A percentile compares a stretch with the other conserved stretches of the same genome.
Evolutionary conservation across 768 basidiomycete genomes (phyloP).

Genomic region (Podaxis rugospora): DNA sequence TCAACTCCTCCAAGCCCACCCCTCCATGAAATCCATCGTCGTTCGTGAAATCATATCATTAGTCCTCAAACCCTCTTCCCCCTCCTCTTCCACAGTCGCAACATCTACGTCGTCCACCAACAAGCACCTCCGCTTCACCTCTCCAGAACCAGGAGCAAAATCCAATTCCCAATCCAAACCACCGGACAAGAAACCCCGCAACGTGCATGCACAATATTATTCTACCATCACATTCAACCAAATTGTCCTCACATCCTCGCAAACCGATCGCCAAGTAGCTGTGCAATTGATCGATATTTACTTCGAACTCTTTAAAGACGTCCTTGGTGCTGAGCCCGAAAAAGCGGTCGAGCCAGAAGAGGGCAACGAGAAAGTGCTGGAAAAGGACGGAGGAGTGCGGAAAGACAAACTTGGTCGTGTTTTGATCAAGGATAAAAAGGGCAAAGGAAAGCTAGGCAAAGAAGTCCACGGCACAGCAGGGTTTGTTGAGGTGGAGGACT

Average conservation of each 20-base stretch:
- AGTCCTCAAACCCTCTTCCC: slow-evolving; percentile 59
- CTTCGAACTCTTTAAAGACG: slow-evolving; percentile 89
- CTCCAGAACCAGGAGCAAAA: slow-evolving; percentile 27
- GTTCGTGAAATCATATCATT: slow-evolving; percentile 83
- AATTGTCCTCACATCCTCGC: slow-evolving; percentile 58
- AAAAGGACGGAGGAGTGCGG: slow-evolving; percentile 29
- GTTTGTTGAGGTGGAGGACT: slow-evolving; percentile 73
- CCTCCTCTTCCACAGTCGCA: slow-evolving; percentile 29
- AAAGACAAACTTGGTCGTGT: slow-evolving; percentile 17
- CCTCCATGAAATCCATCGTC: slow-evolving; percentile 87
- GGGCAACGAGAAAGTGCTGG: slow-evolving; percentile 34
- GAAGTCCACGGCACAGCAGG: slow-evolving; percentile 56
- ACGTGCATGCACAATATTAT: slow-evolving; percentile 85
- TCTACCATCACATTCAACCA: slow-evolving; percentile 94
- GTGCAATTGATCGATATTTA: slow-evolving; percentile 81
- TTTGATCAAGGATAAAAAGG: slow-evolving; percentile 20
- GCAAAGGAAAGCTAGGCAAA: slow-evolving; percentile 36
- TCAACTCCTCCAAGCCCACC: slow-evolving; percentile 85
- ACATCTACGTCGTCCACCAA: slow-evolving; percentile 25
- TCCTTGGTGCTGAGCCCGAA: slow-evolving; percentile 61
- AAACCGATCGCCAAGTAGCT: slow-evolving; percentile 67
- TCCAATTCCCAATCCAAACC: slow-evolving; percentile 32
- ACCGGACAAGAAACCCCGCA: slow-evolving; percentile 35
- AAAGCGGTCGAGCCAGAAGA: slow-evolving; percentile 27
- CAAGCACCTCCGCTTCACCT: slow-evolving; percentile 53